These are phyloP conservation scores for Hsuehochloa calcarea DNA, from an alignment of 176 grass and related monocot species.

Conservation along the genomic window DNA sequence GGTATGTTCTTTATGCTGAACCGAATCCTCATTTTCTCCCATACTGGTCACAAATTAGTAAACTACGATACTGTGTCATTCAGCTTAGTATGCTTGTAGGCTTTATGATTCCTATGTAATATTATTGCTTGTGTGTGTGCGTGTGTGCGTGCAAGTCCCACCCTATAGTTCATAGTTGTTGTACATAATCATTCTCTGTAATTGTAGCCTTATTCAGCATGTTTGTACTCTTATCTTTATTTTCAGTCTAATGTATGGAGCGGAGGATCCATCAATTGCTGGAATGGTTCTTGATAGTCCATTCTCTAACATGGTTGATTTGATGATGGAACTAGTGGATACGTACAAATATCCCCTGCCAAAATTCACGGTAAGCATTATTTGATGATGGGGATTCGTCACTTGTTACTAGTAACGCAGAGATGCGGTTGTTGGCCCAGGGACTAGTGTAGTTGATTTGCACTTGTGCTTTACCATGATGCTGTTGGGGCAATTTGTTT, in stretches of 20 bases:
- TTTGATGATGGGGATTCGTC: neutral
- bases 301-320: conserved; percentile 95
- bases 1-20: conserved; percentile 44
- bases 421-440: neutral
- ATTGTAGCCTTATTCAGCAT: conserved; percentile 6
- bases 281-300: conserved; percentile 99
- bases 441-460: conserved; percentile 4
- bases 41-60: neutral
- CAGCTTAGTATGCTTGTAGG: conserved; percentile 19
- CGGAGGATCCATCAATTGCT: conserved; percentile 99
- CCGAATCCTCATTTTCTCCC: neutral
- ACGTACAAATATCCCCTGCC: conserved; percentile 98
- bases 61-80: neutral
- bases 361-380: conserved; percentile 85
- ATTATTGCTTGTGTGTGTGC: conserved; percentile 1
- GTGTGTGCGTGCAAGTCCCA: neutral
- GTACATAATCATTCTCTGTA: neutral
- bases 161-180: neutral
- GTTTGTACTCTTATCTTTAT: conserved; percentile 8
- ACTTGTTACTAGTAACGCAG: neutral
- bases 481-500: conserved; percentile 7
- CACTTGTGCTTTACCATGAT: conserved; percentile 14
- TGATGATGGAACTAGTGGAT: conserved; percentile 99
- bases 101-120: neutral
- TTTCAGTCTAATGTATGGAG: conserved; percentile 98